Conservation (phyloP, 2,329 filamentous ascomycete species). For the Penicillium digitatum region DNA sequence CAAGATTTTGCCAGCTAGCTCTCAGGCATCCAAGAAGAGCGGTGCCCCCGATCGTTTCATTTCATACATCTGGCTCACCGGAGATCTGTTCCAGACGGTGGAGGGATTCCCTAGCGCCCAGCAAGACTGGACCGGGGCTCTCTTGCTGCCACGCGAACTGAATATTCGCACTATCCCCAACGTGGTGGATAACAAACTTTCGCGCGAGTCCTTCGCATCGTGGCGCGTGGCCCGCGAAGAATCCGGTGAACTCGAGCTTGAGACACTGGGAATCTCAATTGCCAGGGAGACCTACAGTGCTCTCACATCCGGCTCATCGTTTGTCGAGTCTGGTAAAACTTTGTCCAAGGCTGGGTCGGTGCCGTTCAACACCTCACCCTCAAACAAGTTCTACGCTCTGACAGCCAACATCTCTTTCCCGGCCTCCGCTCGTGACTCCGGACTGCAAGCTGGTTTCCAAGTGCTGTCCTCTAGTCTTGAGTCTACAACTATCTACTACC, state of each 20-base stretch:
- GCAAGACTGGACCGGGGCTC: constrained; percentile 15
- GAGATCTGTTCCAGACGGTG: constrained; percentile 10
- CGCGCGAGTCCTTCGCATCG: neutral
- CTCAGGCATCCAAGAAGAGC: constrained; percentile 13
- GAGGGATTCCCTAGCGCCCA: constrained; percentile 14
- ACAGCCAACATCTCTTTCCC: constrained; percentile 2
- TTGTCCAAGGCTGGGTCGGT: neutral
- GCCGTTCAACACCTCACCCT: neutral
- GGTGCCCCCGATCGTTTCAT: constrained; percentile 18
- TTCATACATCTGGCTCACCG: constrained; percentile 17
- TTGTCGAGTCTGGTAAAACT: constrained; percentile 1
- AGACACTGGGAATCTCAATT: constrained; percentile 18
- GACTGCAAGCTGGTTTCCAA: constrained; percentile 13
- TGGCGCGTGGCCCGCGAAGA: constrained; percentile 6
- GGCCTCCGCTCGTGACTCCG: neutral
- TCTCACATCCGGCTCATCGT: neutral
- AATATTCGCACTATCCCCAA: constrained; percentile 9
- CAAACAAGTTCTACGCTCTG: constrained; percentile 3
- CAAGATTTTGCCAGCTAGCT: constrained; percentile 15
- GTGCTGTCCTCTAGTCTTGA: constrained; percentile 14
- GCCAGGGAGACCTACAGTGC: constrained; percentile 16
- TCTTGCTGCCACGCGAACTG: constrained; percentile 17
- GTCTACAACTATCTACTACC: constrained; percentile 18
- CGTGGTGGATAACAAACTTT: constrained; percentile 13
- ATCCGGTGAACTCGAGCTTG: constrained; percentile 3